Evolutionary conservation across 106 monocot species (phyloP).

Genomic region (Hemerocallis citrina): DNA sequence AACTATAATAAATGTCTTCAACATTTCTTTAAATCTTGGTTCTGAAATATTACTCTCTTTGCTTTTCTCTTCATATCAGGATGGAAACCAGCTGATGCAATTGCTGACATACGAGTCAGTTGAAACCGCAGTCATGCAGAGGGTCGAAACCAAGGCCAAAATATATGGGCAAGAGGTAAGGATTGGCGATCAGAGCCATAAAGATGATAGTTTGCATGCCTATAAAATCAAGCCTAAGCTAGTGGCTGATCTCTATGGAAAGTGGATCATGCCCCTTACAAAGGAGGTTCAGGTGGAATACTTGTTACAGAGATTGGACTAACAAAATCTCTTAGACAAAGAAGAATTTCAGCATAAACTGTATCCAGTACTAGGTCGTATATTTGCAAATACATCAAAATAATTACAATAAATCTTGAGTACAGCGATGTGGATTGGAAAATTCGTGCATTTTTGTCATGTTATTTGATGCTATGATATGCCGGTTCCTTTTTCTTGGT

Average conservation of each 20-base stretch:
- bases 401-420: too few species aligned
- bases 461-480: too few species aligned
- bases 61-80: conserved; percentile 30
- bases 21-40: neutral
- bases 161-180: conserved; percentile 66
- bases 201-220: conserved; percentile 15
- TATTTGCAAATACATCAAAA: too few species aligned
- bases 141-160: conserved; percentile 65
- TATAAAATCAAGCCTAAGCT: conserved; percentile 67
- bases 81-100: conserved; percentile 50
- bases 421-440: too few species aligned
- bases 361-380: too few species aligned
- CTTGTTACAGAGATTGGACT: conserved; percentile 75
- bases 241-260: conserved; percentile 68
- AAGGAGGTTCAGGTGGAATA: conserved; percentile 85
- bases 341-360: too few species aligned
- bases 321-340: too few species aligned
- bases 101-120: conserved; percentile 78
- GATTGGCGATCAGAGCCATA: conserved; percentile 6
- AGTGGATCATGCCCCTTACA: conserved; percentile 95
- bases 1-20: neutral
- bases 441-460: too few species aligned
- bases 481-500: too few species aligned
- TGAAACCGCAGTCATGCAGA: conserved; percentile 48
- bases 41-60: neutral